Percentiles rank a stretch among this genome's conserved stretches.
phyloP scores from a whole-genome alignment of 306 rosid species.

The Acacia crassicarpa region DNA sequence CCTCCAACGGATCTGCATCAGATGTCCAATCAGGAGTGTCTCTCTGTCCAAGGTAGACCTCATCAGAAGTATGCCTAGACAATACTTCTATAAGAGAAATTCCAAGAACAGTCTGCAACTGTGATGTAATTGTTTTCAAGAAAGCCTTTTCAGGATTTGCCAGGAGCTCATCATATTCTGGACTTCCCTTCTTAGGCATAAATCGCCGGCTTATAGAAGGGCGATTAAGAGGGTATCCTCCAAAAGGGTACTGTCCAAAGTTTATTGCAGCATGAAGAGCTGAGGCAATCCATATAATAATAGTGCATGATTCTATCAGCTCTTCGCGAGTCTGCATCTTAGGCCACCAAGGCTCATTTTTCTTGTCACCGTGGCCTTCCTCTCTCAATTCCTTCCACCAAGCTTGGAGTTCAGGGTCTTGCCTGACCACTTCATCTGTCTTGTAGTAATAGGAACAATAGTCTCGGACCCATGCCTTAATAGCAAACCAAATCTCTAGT shows the following conservation, averaged over 20 bases:
- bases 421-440: slow-evolving; percentile 24
- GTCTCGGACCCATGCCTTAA: slow-evolving; percentile 53
- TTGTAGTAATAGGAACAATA: slow-evolving; percentile 54
- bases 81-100: slow-evolving; percentile 46
- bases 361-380: slow-evolving; percentile 62
- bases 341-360: slow-evolving; percentile 69
- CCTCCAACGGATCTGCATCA: slow-evolving; percentile 47
- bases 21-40: slow-evolving; percentile 63
- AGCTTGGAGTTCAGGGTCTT: slow-evolving; percentile 47
- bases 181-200: slow-evolving; percentile 47
- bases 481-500: slow-evolving; percentile 62
- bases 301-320: slow-evolving; percentile 45
- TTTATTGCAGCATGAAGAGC: slow-evolving; percentile 62
- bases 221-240: slow-evolving; percentile 50
- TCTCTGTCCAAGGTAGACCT: slow-evolving; percentile 59
- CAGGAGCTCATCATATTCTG: slow-evolving; percentile 48
- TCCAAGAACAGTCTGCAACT: slow-evolving; percentile 46
- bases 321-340: slow-evolving; percentile 46
- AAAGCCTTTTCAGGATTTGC: slow-evolving; percentile 46
- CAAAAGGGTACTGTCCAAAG: slow-evolving; percentile 61
- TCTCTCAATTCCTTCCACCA: slow-evolving; percentile 69
- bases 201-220: slow-evolving; percentile 49
- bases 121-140: slow-evolving; percentile 51
- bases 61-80: slow-evolving; percentile 58
- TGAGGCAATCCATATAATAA: slow-evolving; percentile 59